Conservation (phyloP, 345 rosid genomes). For the Erysimum cheiranthoides region DNA sequence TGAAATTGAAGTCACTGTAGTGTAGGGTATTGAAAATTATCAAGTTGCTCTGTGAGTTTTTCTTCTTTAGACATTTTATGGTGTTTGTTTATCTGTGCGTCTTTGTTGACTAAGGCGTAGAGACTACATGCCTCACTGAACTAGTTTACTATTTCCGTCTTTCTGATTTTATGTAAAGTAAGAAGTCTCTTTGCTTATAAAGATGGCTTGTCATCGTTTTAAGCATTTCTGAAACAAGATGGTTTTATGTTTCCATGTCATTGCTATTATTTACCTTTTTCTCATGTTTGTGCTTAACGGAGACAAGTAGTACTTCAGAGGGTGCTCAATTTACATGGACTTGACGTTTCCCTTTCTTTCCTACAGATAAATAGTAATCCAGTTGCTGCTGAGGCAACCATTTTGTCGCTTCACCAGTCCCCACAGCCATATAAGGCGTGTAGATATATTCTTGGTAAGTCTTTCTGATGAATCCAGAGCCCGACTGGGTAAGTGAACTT, state of each 20-base stretch:
- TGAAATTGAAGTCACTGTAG: slow-evolving; percentile 33
- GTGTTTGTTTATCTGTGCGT: slow-evolving; percentile 21
- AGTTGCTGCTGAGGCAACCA: slow-evolving; percentile 82
- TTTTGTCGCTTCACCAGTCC: slow-evolving; percentile 77
- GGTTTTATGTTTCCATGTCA: neutral
- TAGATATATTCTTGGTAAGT: slow-evolving; percentile 81
- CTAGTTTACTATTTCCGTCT: slow-evolving; percentile 10
- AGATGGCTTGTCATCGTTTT: neutral
- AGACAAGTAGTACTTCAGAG: neutral
- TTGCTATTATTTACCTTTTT: slow-evolving; percentile 11
- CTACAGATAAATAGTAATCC: slow-evolving; percentile 81
- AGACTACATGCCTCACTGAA: neutral
- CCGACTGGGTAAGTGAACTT: slow-evolving; percentile 1
- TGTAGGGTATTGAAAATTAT: neutral
- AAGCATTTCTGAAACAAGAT: slow-evolving; percentile 7
- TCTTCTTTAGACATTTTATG: neutral
- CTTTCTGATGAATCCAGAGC: neutral
- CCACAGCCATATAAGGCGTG: slow-evolving; percentile 89
- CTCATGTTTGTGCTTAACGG: neutral
- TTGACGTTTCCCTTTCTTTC: slow-evolving; percentile 22
- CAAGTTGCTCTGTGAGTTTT: slow-evolving; percentile 24
- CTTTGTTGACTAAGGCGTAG: neutral
- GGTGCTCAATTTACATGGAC: slow-evolving; percentile 18
- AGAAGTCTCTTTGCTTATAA: neutral
- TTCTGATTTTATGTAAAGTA: neutral